Conservation (phyloP, 495 filamentous ascomycete genomes). For the Monascus purpureus region DNA sequence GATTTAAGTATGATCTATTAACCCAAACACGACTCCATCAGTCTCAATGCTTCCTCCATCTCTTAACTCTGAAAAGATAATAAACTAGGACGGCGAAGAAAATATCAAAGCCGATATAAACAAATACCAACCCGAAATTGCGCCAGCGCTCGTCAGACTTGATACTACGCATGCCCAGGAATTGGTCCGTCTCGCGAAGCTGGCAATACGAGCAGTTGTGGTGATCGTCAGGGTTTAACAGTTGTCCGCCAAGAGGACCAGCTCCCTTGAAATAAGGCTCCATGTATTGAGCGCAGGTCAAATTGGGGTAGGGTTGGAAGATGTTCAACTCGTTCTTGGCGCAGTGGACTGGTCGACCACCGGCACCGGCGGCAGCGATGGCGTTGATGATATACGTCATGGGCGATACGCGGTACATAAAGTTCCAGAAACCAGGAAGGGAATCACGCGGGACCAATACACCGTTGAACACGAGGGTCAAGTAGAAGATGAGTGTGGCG, state of each 20-base stretch:
- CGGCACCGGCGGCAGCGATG: slow-evolving; percentile 33
- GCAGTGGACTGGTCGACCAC: slow-evolving; percentile 29
- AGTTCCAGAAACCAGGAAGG: slow-evolving; percentile 43
- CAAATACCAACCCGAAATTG: slow-evolving; percentile 41
- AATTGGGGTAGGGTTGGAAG: slow-evolving; percentile 35
- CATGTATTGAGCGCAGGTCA: slow-evolving; percentile 37
- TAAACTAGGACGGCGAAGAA: slow-evolving; percentile 34
- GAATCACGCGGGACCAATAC: slow-evolving; percentile 38
- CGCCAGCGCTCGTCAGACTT: slow-evolving; percentile 35
- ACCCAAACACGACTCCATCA: too few species aligned
- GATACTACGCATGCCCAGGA: slow-evolving; percentile 30
- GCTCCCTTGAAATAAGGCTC: slow-evolving; percentile 16
- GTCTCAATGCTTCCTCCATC: neutral
- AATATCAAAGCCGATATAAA: slow-evolving; percentile 39
- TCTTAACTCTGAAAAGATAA: slow-evolving; percentile 38
- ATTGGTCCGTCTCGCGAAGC: slow-evolving; percentile 32
- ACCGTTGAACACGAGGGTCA: slow-evolving; percentile 49
- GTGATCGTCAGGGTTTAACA: slow-evolving; percentile 31
- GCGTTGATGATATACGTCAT: slow-evolving; percentile 45
- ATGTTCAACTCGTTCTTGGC: slow-evolving; percentile 31
- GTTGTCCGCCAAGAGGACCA: slow-evolving; percentile 14
- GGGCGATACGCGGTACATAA: slow-evolving; percentile 41
- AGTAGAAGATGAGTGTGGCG: slow-evolving; percentile 45
- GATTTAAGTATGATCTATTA: too few species aligned
- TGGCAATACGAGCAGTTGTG: slow-evolving; percentile 32